Evolutionary conservation across 2,329 filamentous ascomycete species (phyloP).

Genomic region (Talaromyces sp.): DNA sequence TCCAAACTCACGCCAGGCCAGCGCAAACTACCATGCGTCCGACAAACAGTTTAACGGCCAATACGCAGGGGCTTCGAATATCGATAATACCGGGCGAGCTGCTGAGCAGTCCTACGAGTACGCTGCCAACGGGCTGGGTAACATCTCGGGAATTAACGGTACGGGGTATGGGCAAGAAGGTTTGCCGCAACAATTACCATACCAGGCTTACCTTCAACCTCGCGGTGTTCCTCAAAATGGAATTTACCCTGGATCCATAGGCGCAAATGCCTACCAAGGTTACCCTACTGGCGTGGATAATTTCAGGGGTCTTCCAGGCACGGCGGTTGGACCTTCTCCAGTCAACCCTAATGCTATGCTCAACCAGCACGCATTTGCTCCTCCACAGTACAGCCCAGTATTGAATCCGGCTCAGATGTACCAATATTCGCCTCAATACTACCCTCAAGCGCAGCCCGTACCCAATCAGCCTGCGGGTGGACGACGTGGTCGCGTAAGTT

Average conservation of each 20-base stretch:
- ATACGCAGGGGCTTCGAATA: conserved; percentile 24
- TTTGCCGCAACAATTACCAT: conserved; percentile 49
- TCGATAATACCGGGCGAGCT: conserved; percentile 27
- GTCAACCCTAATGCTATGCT: conserved; percentile 41
- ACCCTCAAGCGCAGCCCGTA: conserved; percentile 35
- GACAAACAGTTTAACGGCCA: conserved; percentile 40
- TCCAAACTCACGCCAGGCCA: conserved; percentile 36
- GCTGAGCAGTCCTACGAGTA: conserved; percentile 35
- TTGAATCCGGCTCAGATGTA: conserved; percentile 42
- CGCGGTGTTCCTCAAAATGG: conserved; percentile 38
- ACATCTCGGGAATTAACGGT: conserved; percentile 24
- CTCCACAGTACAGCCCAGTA: conserved; percentile 41
- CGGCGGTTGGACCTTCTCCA: conserved; percentile 29
- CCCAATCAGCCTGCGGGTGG: conserved; percentile 42
- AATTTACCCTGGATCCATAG: conserved; percentile 40
- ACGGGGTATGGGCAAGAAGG: conserved; percentile 34
- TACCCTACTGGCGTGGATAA: conserved; percentile 37
- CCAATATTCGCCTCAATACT: conserved; percentile 49
- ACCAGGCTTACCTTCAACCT: conserved; percentile 48
- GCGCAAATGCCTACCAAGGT: conserved; percentile 34
- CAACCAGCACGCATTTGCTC: conserved; percentile 40
- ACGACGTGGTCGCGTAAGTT: conserved; percentile 50
- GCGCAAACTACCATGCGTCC: conserved; percentile 29
- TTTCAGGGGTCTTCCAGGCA: conserved; percentile 35
- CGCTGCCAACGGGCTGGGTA: conserved; percentile 20